A percentile compares a stretch with the other conserved stretches of the same genome.
phyloP scores from a whole-genome alignment of 2,329 filamentous ascomycete species.

The Clarireedia hainanense region DNA sequence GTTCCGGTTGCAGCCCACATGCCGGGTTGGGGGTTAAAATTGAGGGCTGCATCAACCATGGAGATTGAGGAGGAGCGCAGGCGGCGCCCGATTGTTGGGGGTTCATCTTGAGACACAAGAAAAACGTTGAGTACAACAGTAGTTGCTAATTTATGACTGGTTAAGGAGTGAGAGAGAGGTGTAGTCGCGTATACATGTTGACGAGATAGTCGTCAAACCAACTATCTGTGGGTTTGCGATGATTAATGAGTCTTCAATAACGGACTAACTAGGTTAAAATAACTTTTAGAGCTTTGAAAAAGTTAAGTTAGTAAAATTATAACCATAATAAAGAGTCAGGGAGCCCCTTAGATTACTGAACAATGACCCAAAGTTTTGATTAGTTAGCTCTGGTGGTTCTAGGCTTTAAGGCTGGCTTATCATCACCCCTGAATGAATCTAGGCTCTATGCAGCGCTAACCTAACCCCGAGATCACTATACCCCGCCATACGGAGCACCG shows the following conservation, averaged over 20 bases:
- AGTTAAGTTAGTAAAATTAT: too few relatives aligned
- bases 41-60: constrained; percentile 12
- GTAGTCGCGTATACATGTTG: too few relatives aligned
- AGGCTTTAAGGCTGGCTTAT: background rate
- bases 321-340: too few relatives aligned
- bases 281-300: too few relatives aligned
- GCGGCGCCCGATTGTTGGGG: background rate
- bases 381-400: background rate
- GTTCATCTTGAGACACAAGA: background rate
- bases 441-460: background rate
- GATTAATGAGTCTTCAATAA: too few relatives aligned
- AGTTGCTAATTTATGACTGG: background rate
- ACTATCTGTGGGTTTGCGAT: too few relatives aligned
- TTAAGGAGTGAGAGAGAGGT: too few relatives aligned
- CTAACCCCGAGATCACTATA: background rate
- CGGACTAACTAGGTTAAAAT: too few relatives aligned
- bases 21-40: constrained; percentile 16
- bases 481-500: background rate
- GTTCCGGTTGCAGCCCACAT: constrained; percentile 18
- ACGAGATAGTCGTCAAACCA: too few relatives aligned
- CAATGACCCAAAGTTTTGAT: background rate
- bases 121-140: background rate
- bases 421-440: background rate
- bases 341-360: too few relatives aligned
- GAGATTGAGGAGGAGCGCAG: constrained; percentile 12